Evolutionary conservation across 352 stramenopile genomes (phyloP).

Genomic region (Pythium insidiosum): DNA sequence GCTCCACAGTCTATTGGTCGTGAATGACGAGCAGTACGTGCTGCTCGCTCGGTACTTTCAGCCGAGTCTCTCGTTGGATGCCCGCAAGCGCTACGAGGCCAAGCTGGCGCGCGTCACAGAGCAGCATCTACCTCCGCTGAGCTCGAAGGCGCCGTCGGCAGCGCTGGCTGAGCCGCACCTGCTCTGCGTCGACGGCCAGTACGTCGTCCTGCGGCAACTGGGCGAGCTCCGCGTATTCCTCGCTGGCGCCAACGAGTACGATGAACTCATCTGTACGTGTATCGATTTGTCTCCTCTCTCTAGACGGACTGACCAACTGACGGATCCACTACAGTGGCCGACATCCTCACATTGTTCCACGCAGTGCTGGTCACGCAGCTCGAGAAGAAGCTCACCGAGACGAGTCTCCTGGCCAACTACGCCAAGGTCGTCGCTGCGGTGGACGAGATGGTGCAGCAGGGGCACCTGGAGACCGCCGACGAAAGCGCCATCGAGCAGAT

Average conservation of each 20-base stretch:
- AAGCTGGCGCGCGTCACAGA: slow-evolving; percentile 38
- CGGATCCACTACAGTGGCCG: slow-evolving; percentile 27
- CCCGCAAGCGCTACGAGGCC: slow-evolving; percentile 33
- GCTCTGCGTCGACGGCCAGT: slow-evolving; percentile 45
- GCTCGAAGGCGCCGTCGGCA: slow-evolving; percentile 13
- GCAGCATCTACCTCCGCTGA: slow-evolving; percentile 25
- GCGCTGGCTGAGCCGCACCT: slow-evolving; percentile 25
- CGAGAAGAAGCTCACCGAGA: slow-evolving; percentile 65
- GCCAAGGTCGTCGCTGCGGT: slow-evolving; percentile 53
- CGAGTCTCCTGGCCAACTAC: slow-evolving; percentile 45
- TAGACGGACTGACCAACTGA: neutral
- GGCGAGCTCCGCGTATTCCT: slow-evolving; percentile 58
- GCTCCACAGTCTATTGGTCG: slow-evolving; percentile 56
- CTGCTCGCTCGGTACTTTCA: slow-evolving; percentile 64
- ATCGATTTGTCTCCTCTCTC: neutral
- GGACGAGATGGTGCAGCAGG: slow-evolving; percentile 63
- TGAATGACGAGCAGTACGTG: slow-evolving; percentile 63
- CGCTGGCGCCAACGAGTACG: slow-evolving; percentile 52
- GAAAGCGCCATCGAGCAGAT: slow-evolving; percentile 46
- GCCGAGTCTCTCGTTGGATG: slow-evolving; percentile 29
- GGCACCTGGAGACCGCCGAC: slow-evolving; percentile 39
- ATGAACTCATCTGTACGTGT: slow-evolving; percentile 60
- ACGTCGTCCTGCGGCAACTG: slow-evolving; percentile 44
- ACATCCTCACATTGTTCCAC: slow-evolving; percentile 43
- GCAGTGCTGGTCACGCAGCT: slow-evolving; percentile 44